Base-by-base conservation (phyloP, 2,329 filamentous ascomycete species). In the Ophioceras dolichostomum region DNA sequence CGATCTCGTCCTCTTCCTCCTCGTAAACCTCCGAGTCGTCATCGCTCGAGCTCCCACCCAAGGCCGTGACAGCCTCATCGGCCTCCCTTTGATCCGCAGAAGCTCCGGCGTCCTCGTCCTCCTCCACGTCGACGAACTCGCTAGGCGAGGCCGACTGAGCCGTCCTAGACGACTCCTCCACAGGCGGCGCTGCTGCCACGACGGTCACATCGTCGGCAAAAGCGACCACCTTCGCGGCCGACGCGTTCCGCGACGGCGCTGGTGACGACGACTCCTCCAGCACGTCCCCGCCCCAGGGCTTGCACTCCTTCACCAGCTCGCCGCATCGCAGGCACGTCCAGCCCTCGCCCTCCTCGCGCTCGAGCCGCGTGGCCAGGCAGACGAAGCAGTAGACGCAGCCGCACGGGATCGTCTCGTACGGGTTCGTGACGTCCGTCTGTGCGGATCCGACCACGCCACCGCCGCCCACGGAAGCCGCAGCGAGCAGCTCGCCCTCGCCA, bases 381-480 rank as follows among this genome's bases (percentile, higher is more conserved):
- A 94, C 85, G 54, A 93, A 98, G 59, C 91, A 98, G 61, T 96
- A 98, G 41, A 95, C 70, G 56, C 88, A 94, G 1, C 83, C 83
- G 50, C 91, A 98, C 1, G 86, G 80, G 3, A 88, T 74, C 1
- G 87, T 76, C 60, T 94, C 86, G 55, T 98, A 98, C 0, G 91
- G 88, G 54, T 96, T 98, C 4, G 89, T 95, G 43, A 96, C 80
- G 50, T 96, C 91, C 1, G 88, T 95, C 45, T 87, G 82, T 6
- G 85, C 83, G 14, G 83, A 93, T 14, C 88, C 89, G 30, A 93
- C 70, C 10, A 94, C 81, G 12, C 88, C 87, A 42, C 79, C 78
- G 4, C 78, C 76, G 10, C 76, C 70, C 3, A 78, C 73, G 1
- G 77, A 74, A 1, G 81, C 47, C 31, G 37, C 77, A 46, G 37